Percentiles rank a stretch among this genome's conserved stretches.
phyloP scores from a whole-genome alignment of 495 filamentous ascomycete species.

The Hyaloscypha variabilis region DNA sequence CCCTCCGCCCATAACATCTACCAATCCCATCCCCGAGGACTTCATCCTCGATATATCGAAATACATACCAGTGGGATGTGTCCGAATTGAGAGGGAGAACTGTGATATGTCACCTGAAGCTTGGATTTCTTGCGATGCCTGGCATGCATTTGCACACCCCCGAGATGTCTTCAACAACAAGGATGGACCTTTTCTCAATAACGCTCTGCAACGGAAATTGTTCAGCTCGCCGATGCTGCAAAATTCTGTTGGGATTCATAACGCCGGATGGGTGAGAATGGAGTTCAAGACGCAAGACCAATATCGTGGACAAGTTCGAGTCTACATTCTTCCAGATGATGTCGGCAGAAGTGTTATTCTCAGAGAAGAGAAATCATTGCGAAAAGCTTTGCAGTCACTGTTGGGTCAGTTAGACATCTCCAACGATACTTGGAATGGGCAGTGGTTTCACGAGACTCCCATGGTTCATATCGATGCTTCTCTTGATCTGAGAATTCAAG shows the following conservation, averaged over 20 bases:
- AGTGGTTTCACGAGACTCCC: slow-evolving; percentile 17
- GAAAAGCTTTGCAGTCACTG: slow-evolving; percentile 50
- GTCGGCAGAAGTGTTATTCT: slow-evolving; percentile 53
- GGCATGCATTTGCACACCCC: slow-evolving; percentile 24
- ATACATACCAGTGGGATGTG: slow-evolving; percentile 30
- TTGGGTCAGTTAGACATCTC: slow-evolving; percentile 62
- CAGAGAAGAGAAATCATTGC: slow-evolving; percentile 42
- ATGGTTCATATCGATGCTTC: slow-evolving; percentile 18
- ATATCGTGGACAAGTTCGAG: slow-evolving; percentile 44
- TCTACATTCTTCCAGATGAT: slow-evolving; percentile 73
- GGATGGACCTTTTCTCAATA: slow-evolving; percentile 7
- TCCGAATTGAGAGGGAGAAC: slow-evolving; percentile 18
- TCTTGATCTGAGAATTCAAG: slow-evolving; percentile 15
- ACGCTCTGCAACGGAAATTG: slow-evolving; percentile 35
- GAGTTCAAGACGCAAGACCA: slow-evolving; percentile 34
- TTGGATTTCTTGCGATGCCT: slow-evolving; percentile 23
- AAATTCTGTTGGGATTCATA: slow-evolving; percentile 34
- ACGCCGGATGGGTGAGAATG: slow-evolving; percentile 45
- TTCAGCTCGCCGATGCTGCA: slow-evolving; percentile 33
- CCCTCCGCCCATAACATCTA: background rate
- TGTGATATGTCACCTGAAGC: slow-evolving; percentile 8
- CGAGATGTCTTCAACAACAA: slow-evolving; percentile 11
- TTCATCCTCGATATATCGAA: slow-evolving; percentile 25
- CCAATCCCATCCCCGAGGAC: slow-evolving; percentile 17
- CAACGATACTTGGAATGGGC: slow-evolving; percentile 56